Evolutionary conservation across 192 early-diverging fungal species (phyloP), one percentile per base, ranked within the genome.

Genomic region (Coemansia sp.): DNA sequence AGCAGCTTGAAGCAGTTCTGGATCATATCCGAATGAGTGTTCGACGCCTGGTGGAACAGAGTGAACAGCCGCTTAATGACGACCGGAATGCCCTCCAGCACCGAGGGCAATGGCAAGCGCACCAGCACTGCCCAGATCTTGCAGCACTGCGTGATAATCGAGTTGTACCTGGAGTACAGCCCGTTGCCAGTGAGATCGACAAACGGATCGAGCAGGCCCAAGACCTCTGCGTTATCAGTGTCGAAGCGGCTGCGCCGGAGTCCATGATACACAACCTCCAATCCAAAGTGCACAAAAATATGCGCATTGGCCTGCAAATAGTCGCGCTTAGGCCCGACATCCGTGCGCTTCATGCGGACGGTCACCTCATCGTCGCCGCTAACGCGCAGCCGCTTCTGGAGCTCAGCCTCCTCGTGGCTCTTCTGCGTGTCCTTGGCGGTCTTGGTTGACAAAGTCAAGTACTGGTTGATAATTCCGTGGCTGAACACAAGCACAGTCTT

Each of bases 281-380:
- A 71, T 0, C 96, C 96, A 86, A 99, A 99, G 56, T 92, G 86
- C 45, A 97, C 90, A 79, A 99, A 98, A 8, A 91, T 79, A 64
- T 96, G 89, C 6, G 91, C 92, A 59, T 99, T 98, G 5, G 86
- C 86, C 31, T 88, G 84, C 71, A 92, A 91, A 60, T 92, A 91
- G 59, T 92, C 91, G n/a, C 87, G 73, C 43, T 89, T 75, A 39
- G 84, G 85, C 7, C 69, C 36, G 5, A 83, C 74, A 31, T 88
- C 85, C 23, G 53, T 78, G 18, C 92, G 85, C 61, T 87, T 88
- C 16, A 90, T 82, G 50, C 92, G 84, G 20, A 97, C 94, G 0
- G 85, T 88, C 40, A 83, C 90, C 51, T 74, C 69, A 31, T 77
- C 83, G 36, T 78, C 83, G 37, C 26, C 63, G 6, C 43, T 63